Percentiles rank a stretch among this genome's conserved stretches.
Evolutionary conservation across 345 rosid genomes (phyloP).

Genomic region (Brassica rapa): DNA sequence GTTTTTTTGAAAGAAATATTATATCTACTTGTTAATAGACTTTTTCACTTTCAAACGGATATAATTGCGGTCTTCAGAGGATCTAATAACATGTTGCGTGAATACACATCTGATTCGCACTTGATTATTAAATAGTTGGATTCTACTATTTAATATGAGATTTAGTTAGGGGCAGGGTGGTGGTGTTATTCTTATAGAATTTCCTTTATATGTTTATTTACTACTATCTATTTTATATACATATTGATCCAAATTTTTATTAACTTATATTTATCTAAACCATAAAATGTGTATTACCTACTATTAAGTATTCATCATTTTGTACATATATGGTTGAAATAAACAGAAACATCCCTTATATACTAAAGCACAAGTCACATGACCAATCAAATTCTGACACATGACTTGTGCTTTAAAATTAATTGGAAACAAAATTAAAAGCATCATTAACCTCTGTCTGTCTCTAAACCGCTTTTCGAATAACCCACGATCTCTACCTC

Average conservation of each 20-base stretch:
- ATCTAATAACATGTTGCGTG: conserved; percentile 14
- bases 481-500: too few species aligned
- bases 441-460: too few species aligned
- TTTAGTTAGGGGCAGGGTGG: not conserved
- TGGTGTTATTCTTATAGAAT: not conserved
- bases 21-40: conserved; percentile 24
- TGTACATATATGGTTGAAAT: not conserved
- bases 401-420: too few species aligned
- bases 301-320: not conserved
- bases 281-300: not conserved
- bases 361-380: too few species aligned
- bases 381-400: too few species aligned
- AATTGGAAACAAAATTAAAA: too few species aligned
- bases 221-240: not conserved
- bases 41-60: conserved; percentile 24
- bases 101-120: conserved; percentile 28
- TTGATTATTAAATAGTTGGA: not conserved
- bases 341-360: not conserved
- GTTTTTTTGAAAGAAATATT: not conserved
- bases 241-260: not conserved
- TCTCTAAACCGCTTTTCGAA: too few species aligned
- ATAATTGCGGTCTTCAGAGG: conserved; percentile 11
- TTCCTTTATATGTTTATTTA: not conserved
- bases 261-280: too few species aligned
- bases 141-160: not conserved